A percentile compares a stretch with the other conserved stretches of the same genome.
Evolutionary conservation across 352 stramenopile genomes (phyloP).

Genomic region (Phytophthora crassamura): DNA sequence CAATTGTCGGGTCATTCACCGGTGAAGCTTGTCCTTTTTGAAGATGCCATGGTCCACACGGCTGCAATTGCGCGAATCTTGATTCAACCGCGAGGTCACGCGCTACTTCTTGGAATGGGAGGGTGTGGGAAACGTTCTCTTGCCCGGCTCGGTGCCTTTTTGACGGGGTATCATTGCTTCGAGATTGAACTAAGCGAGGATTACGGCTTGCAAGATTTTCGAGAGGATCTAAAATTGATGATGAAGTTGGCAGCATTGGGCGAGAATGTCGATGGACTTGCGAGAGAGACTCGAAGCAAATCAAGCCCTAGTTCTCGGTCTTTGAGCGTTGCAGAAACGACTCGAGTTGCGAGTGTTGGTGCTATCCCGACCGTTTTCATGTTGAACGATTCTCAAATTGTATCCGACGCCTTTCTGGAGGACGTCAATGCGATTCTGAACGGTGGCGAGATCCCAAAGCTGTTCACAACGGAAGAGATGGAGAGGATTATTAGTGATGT

Average conservation of each 20-base stretch:
- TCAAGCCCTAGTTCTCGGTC: conserved; percentile 1
- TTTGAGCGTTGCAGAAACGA: not conserved
- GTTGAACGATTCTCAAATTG: conserved; percentile 85
- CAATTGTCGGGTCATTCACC: conserved; percentile 10
- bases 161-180: conserved; percentile 76
- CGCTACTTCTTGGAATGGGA: conserved; percentile 88
- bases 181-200: conserved; percentile 89
- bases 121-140: conserved; percentile 88
- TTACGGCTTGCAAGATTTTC: conserved; percentile 87
- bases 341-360: not conserved
- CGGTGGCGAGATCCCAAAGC: conserved; percentile 84
- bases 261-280: conserved; percentile 8
- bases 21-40: conserved; percentile 81
- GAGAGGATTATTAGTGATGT: conserved; percentile 82
- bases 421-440: conserved; percentile 92
- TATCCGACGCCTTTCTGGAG: conserved; percentile 86
- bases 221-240: conserved; percentile 84
- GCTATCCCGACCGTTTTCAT: conserved; percentile 71
- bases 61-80: conserved; percentile 85
- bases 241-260: conserved; percentile 60
- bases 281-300: conserved; percentile 1
- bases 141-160: conserved; percentile 74
- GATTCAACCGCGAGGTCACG: conserved; percentile 85
- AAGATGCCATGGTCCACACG: conserved; percentile 87
- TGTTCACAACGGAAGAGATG: conserved; percentile 87